These are phyloP conservation scores for Petasospora fabianii DNA, from an alignment of 1,139 yeast species.

Conservation along the genomic window DNA sequence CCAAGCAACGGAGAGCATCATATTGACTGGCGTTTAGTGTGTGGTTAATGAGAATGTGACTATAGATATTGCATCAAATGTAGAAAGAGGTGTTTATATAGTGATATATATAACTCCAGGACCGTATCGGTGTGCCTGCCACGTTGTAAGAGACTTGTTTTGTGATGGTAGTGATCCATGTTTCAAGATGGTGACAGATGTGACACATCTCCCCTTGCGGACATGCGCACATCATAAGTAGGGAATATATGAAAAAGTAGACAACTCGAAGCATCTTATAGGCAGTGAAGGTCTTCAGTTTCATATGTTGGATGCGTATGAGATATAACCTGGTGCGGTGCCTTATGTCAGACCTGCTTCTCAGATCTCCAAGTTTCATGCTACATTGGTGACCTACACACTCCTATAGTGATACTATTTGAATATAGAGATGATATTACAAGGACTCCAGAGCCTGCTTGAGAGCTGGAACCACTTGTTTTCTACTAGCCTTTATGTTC, in stretches of 20 bases:
- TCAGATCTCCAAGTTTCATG: too few relatives aligned
- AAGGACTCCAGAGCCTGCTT: conserved; percentile 18
- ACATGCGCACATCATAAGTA: too few relatives aligned
- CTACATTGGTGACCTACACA: too few relatives aligned
- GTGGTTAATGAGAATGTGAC: too few relatives aligned
- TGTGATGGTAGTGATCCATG: background rate
- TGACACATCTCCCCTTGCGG: too few relatives aligned
- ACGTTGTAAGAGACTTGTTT: background rate
- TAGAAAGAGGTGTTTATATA: background rate
- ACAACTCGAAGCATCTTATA: too few relatives aligned
- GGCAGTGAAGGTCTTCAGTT: too few relatives aligned
- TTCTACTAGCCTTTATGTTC: conserved; percentile 65
- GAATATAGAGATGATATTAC: conserved; percentile 5
- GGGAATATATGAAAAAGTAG: background rate
- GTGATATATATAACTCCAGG: background rate
- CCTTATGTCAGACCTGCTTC: too few relatives aligned
- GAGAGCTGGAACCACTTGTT: conserved; percentile 49
- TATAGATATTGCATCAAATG: too few relatives aligned
- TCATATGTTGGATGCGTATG: too few relatives aligned
- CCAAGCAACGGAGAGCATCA: conserved; percentile 13
- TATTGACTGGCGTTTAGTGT: too few relatives aligned
- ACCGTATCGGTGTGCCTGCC: background rate
- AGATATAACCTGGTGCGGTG: too few relatives aligned
- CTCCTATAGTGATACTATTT: background rate
- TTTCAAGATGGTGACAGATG: conserved; percentile 2